Base-by-base conservation (phyloP, 345 rosid genomes). In the Sonneratia alba region DNA sequence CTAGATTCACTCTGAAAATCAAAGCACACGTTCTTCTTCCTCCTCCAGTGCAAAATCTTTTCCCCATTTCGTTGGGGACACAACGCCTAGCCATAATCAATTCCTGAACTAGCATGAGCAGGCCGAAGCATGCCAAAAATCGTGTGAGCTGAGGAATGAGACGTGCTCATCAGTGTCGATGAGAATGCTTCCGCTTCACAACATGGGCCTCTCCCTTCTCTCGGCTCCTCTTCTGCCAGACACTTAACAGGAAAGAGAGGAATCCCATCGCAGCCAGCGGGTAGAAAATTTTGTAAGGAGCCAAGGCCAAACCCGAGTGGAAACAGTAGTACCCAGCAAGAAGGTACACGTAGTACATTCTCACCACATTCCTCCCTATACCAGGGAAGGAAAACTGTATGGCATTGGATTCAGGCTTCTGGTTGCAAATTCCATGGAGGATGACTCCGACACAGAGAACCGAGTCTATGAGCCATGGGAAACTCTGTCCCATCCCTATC, bases 391-490 rank as follows among this genome's bases (percentile, higher is more conserved):
- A 76, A 70, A 84, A 80, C 53, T 81, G 21, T 66, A 68, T 68
- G 64, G 84, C 79, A 74, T 81, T 88, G 66, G 82, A 79, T 80
- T 89, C 90, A 0, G 96, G 92, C 79, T 85, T 89, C 8, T 83
- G 76, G 68, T 77, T 81, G 69, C 84, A 81, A 45, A 81, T 74
- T 67, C 98, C 91, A 36, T 89, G 96, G 70, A 89, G 85, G 73
- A 93, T 81, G 68, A 88, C 86, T 3, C 97, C 95, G 14, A 81
- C 69, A 69, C 91, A 89, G 49, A 93, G 88, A 57, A 77, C 75
- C n/a, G 93, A 86, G 73, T 93, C 98, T 71, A 87, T 79, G 73
- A 93, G 87, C 89, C 91, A 83, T 11, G 97, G 93, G 77, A 91
- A 82, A 77, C 88, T 89, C 70, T 86, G 92, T 67, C 89, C 90